A percentile compares a stretch with the other conserved stretches of the same genome.
Evolutionary conservation across 805 yeast species (phyloP).

Genomic region (Candida silvatica): DNA sequence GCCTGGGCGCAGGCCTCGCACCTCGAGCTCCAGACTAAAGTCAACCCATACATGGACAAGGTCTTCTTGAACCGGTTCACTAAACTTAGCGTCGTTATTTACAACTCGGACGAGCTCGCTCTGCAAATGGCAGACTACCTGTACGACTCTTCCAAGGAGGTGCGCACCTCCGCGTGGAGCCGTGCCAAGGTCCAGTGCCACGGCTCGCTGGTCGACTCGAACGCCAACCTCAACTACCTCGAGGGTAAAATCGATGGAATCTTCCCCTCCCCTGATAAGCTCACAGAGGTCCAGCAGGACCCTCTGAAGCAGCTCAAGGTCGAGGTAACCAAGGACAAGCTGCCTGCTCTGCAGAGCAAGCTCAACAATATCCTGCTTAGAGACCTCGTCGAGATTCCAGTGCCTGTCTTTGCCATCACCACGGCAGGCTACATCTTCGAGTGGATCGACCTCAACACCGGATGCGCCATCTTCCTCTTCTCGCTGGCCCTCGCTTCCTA

Average conservation of each 20-base stretch:
- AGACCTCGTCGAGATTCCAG: constrained; percentile 17
- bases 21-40: constrained; percentile 25
- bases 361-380: constrained; percentile 16
- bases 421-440: constrained; percentile 20
- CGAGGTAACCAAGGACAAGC: constrained; percentile 11
- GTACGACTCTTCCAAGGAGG: constrained; percentile 10
- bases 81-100: constrained; percentile 21
- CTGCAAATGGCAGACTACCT: constrained; percentile 20
- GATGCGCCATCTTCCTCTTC: constrained; percentile 19
- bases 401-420: constrained; percentile 18
- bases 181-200: constrained; percentile 19
- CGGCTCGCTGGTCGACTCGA: constrained; percentile 22
- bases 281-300: constrained; percentile 1
- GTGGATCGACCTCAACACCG: constrained; percentile 19
- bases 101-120: constrained; percentile 25
- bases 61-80: constrained; percentile 19
- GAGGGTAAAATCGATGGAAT: constrained; percentile 24
- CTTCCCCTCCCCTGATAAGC: constrained; percentile 10
- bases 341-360: constrained; percentile 20
- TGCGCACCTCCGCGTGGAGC: neutral
- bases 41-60: constrained; percentile 22
- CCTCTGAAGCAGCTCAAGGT: constrained; percentile 14
- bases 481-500: constrained; percentile 21
- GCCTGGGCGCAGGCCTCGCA: constrained; percentile 27
- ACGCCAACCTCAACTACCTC: constrained; percentile 19